A percentile compares a stretch with the other conserved stretches of the same genome.
phyloP scores from a whole-genome alignment of 163 green algal genomes.

The Chlamydomonas reinhardtii region DNA sequence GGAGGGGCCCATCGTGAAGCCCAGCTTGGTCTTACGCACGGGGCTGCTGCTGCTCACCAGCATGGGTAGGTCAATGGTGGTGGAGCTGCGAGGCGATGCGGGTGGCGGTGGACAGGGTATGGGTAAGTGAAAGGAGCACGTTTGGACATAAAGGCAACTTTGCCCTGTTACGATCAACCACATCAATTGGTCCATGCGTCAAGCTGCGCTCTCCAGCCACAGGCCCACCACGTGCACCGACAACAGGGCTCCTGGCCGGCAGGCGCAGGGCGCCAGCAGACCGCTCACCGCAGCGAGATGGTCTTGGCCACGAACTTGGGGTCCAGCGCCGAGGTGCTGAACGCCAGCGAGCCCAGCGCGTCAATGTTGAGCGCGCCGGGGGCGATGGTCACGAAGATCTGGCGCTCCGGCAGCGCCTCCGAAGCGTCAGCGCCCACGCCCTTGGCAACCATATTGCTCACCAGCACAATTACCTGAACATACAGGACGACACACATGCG shows the following conservation, averaged over 20 bases:
- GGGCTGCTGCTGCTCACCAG: slow-evolving; percentile 49
- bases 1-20: slow-evolving; percentile 54
- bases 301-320: slow-evolving; percentile 65
- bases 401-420: slow-evolving; percentile 1
- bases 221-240: no score
- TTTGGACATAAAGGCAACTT: no score
- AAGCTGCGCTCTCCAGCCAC: no score
- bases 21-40: slow-evolving; percentile 48
- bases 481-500: background rate
- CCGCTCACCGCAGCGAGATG: slow-evolving; percentile 58
- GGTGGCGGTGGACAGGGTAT: no score
- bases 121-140: background rate
- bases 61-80: slow-evolving; percentile 67
- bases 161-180: no score
- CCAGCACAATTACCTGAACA: slow-evolving; percentile 38
- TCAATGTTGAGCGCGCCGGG: slow-evolving; percentile 64
- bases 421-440: background rate
- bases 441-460: slow-evolving; percentile 32
- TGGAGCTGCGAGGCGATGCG: slow-evolving; percentile 49
- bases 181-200: no score
- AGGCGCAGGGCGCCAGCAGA: background rate
- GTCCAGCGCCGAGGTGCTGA: slow-evolving; percentile 49
- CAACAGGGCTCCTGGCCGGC: no score
- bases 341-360: slow-evolving; percentile 58
- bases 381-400: slow-evolving; percentile 65